Evolutionary conservation across 2,329 filamentous ascomycete species (phyloP), one percentile per base, ranked within the genome.

Genomic region (Bimuria novae-zelandiae): DNA sequence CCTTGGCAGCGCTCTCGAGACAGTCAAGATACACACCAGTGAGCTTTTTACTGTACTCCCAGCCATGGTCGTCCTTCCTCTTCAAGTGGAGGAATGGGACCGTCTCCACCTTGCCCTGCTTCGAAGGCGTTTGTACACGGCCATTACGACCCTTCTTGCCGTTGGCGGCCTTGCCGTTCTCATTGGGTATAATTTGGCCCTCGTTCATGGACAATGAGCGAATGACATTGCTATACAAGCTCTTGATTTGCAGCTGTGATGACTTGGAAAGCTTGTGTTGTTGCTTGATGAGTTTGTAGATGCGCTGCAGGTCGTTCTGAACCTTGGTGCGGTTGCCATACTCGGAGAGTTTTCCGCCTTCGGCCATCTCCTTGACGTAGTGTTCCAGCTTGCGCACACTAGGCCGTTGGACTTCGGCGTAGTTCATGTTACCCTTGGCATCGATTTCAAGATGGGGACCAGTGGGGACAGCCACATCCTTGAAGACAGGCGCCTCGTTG

Each of bases 21-120:
- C 91, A 92, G 72, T 97, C 91, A 29, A 99, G 85, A 74, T 99
- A 99, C 64, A 92, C 77, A 52, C 90, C 89, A 21, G 94, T 97
- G 52, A 99, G 84, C 80, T 95, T 97, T 84, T 97, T 99, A 85
- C 91, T 97, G 81, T 97, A 99, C 71, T 97, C 92, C 94, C 94
- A 99, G 56, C 93, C 93, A 69, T 96, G 89, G 57, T 92, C 85
- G 49, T 90, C 87, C 77, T 96, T 95, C 76, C 91, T 89, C 84
- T 97, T 97, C 52, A 99, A 81, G 74, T 99, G 94, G 48, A 99
- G 79, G 86, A 99, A 99, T 29, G 94, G 94, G 64, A 99, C 95
- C 16, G 94, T 96, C 80, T 97, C 93, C 52, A 95, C 87, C 81
- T 96, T 97, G 75, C 92, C 92, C 53, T 81, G 76, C 81, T 94